Percentiles rank a stretch among this genome's conserved stretches.
Conservation (phyloP, 495 filamentous ascomycete species). For the Tuber microsphaerosporum region DNA sequence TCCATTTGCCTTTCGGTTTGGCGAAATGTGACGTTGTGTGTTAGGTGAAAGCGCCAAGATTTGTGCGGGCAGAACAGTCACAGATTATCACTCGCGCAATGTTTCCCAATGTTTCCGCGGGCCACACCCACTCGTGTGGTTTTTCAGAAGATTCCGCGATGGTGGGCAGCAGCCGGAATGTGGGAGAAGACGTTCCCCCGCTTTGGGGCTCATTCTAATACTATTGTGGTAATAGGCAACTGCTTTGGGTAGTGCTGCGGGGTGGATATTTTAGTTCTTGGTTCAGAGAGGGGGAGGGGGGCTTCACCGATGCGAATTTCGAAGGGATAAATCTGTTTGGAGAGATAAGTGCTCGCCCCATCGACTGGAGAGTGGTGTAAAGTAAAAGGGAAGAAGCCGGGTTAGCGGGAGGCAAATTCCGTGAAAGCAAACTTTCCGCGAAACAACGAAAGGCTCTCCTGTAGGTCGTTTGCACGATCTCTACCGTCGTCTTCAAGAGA, state of each 20-base stretch:
- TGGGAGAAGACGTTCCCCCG: background rate
- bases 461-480: background rate
- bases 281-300: background rate
- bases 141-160: background rate
- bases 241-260: background rate
- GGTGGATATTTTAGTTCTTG: background rate
- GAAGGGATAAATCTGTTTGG: background rate
- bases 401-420: background rate
- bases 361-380: background rate
- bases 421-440: background rate
- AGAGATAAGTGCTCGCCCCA: background rate
- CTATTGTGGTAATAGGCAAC: background rate
- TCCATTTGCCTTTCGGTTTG: background rate
- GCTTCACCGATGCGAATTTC: background rate
- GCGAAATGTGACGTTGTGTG: background rate
- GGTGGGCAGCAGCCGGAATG: background rate
- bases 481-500: background rate
- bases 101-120: background rate
- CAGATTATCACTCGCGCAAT: background rate
- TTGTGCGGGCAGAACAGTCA: background rate
- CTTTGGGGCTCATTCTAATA: background rate
- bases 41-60: background rate
- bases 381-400: background rate
- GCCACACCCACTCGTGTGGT: background rate
- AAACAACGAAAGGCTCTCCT: background rate